phyloP scores from a whole-genome alignment of 2,329 filamentous ascomycete genomes.

The Fusarium newnesense region DNA sequence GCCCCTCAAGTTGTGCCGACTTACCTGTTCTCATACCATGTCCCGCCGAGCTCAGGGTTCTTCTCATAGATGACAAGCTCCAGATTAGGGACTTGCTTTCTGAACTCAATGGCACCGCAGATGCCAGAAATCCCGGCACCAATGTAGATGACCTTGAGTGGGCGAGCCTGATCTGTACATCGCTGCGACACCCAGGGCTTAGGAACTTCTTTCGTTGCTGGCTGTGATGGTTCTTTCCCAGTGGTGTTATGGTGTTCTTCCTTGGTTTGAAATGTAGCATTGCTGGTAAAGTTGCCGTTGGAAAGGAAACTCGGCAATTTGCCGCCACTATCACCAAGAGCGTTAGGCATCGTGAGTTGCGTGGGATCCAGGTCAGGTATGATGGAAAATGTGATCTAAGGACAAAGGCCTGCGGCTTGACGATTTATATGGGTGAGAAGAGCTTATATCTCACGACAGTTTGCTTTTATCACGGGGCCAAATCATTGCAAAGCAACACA shows the following conservation, averaged over 20 bases:
- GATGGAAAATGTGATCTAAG: no score
- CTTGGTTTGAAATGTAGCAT: not conserved
- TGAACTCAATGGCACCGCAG: slow-evolving; percentile 13
- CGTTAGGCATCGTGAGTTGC: not conserved
- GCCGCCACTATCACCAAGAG: not conserved
- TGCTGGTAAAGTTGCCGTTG: not conserved
- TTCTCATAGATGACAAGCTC: slow-evolving; percentile 14
- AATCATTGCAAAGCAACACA: not conserved
- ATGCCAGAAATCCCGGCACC: slow-evolving; percentile 2
- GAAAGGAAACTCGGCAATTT: not conserved
- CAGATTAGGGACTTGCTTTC: slow-evolving; percentile 3
- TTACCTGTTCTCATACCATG: slow-evolving; percentile 16
- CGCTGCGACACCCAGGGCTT: not conserved
- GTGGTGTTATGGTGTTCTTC: not conserved
- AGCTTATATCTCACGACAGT: not conserved
- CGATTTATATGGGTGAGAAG: not conserved
- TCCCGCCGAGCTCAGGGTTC: slow-evolving; percentile 14
- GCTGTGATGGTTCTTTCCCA: not conserved
- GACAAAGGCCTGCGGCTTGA: not conserved
- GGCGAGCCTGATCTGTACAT: slow-evolving; percentile 1
- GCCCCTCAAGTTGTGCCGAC: fast-evolving
- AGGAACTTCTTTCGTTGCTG: not conserved
- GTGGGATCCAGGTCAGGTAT: not conserved
- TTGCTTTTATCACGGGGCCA: not conserved
- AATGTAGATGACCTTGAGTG: slow-evolving; percentile 15